A percentile compares a stretch with the other conserved stretches of the same genome.
Conservation (phyloP, 176 grass and related monocot genomes). For the Raddia guianensis region DNA sequence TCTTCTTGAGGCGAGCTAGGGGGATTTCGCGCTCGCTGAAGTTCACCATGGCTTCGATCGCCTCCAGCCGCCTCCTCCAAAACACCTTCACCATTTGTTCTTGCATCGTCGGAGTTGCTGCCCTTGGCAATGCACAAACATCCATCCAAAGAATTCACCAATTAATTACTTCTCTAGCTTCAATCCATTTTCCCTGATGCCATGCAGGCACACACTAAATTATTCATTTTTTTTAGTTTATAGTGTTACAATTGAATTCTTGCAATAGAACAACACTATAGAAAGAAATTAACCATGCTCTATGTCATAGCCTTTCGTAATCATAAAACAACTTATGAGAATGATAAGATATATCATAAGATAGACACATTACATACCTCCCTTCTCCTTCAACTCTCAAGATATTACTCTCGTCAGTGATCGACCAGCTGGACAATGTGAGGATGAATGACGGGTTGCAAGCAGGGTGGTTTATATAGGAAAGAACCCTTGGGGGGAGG, state of each 20-base stretch:
- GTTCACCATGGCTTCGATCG: neutral
- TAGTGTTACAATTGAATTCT: neutral
- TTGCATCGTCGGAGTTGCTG: accelerated
- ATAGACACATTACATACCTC: conserved; percentile 29
- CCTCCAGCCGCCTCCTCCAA: neutral
- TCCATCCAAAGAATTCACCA: neutral
- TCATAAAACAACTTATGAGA: neutral
- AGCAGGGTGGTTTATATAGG: conserved; percentile 4
- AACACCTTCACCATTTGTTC: neutral
- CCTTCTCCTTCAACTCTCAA: neutral
- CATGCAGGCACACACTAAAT: too few species aligned
- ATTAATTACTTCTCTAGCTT: neutral
- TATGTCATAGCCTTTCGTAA: neutral
- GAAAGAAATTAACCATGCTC: neutral
- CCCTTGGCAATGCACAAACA: neutral
- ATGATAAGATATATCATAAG: neutral
- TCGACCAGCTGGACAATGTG: neutral
- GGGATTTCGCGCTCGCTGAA: conserved; percentile 12
- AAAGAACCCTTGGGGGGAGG: too few species aligned
- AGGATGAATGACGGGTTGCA: neutral
- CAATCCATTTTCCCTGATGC: neutral
- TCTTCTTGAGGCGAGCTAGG: conserved; percentile 12
- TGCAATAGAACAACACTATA: neutral
- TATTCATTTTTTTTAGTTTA: neutral
- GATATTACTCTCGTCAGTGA: neutral